Percentiles rank a stretch among this genome's conserved stretches.
These are phyloP conservation scores for Cercospora sp. DNA, from an alignment of 2,329 filamentous ascomycete genomes.

Conservation along the genomic window DNA sequence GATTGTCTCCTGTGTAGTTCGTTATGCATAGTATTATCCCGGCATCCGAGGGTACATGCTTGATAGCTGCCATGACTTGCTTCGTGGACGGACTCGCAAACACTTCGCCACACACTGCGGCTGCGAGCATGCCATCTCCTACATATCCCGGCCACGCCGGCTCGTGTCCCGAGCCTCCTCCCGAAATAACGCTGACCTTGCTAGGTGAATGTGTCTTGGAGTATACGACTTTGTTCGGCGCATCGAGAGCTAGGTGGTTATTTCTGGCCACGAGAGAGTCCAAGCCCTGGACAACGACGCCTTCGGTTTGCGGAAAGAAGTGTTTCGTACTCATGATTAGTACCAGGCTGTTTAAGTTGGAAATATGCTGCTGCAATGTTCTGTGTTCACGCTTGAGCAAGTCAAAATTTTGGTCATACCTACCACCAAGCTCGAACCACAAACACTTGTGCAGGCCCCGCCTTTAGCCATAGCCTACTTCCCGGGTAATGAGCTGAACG, in stretches of 20 bases:
- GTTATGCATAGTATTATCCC: slow-evolving; percentile 53
- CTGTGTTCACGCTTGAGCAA: not conserved
- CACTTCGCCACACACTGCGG: slow-evolving; percentile 51
- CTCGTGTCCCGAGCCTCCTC: slow-evolving; percentile 52
- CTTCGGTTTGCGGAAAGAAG: slow-evolving; percentile 54
- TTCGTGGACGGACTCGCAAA: slow-evolving; percentile 52
- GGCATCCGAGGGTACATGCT: slow-evolving; percentile 47
- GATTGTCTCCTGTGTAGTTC: slow-evolving; percentile 53
- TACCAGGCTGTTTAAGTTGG: not conserved
- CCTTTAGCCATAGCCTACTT: slow-evolving; percentile 4
- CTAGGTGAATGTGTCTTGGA: slow-evolving; percentile 46
- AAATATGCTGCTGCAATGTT: not conserved
- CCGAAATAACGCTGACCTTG: slow-evolving; percentile 50
- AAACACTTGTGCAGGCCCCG: not conserved
- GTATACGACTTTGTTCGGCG: slow-evolving; percentile 51
- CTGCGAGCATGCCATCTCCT: slow-evolving; percentile 51
- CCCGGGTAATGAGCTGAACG: slow-evolving; percentile 7
- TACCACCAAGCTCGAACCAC: not conserved
- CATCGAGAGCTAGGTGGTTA: slow-evolving; percentile 47
- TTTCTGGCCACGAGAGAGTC: slow-evolving; percentile 51
- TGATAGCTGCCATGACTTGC: slow-evolving; percentile 52
- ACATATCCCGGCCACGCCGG: slow-evolving; percentile 53
- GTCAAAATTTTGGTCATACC: not conserved
- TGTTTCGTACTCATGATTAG: slow-evolving; percentile 55
- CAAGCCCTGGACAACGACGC: slow-evolving; percentile 53